A percentile compares a stretch with the other conserved stretches of the same genome.
phyloP scores from a whole-genome alignment of 1,284 basidiomycete species.

The Boletus albobrunnescens region DNA sequence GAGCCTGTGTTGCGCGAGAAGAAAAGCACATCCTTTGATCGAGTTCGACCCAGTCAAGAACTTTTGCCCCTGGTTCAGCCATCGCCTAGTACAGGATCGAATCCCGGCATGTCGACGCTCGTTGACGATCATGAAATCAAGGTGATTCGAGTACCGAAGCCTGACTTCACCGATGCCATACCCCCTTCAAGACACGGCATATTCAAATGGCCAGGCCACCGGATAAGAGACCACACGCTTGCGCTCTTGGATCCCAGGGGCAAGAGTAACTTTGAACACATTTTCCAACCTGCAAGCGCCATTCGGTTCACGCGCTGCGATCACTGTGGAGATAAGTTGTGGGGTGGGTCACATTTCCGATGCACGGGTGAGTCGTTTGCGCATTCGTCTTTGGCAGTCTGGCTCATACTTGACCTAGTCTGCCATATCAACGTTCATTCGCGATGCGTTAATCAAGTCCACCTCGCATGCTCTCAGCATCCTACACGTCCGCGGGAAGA shows the following conservation, averaged over 20 bases:
- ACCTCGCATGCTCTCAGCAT: slow-evolving; percentile 54
- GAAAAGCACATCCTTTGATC: slow-evolving; percentile 36
- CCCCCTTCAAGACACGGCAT: slow-evolving; percentile 45
- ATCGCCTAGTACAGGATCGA: slow-evolving; percentile 29
- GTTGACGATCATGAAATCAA: slow-evolving; percentile 26
- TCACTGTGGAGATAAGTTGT: slow-evolving; percentile 96
- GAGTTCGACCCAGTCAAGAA: slow-evolving; percentile 27
- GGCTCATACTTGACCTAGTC: slow-evolving; percentile 37
- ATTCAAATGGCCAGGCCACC: slow-evolving; percentile 65
- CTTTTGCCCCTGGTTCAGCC: slow-evolving; percentile 20
- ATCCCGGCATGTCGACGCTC: slow-evolving; percentile 24
- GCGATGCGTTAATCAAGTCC: slow-evolving; percentile 63
- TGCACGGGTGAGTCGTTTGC: slow-evolving; percentile 61
- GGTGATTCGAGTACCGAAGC: slow-evolving; percentile 19
- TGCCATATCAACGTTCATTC: slow-evolving; percentile 74
- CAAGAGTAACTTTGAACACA: slow-evolving; percentile 63
- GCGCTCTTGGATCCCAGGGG: slow-evolving; percentile 35
- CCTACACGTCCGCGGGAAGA: slow-evolving; percentile 36
- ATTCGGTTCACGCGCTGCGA: slow-evolving; percentile 90
- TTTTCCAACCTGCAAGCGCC: slow-evolving; percentile 87
- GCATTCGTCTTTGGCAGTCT: background rate
- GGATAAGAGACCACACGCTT: slow-evolving; percentile 35
- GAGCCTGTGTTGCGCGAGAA: slow-evolving; percentile 29
- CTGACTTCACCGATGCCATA: slow-evolving; percentile 31
- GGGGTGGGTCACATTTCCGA: slow-evolving; percentile 91